Evolutionary conservation across 495 filamentous ascomycete species (phyloP), one percentile per base, ranked within the genome.

Genomic region (Extremus antarcticus): DNA sequence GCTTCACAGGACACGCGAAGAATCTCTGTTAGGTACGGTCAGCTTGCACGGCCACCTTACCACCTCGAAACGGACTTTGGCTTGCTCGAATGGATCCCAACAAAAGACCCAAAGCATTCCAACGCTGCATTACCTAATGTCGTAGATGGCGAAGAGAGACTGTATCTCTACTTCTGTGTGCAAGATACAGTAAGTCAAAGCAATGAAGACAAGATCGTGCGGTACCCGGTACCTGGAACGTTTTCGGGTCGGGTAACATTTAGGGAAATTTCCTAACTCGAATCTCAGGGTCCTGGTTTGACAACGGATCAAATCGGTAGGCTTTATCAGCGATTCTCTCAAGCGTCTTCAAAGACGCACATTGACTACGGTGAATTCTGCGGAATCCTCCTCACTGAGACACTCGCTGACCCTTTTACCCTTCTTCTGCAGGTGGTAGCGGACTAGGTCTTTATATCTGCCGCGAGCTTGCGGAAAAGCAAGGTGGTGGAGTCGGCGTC

Each of bases 321-420:
- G 70, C 65, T 7, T 59, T 70, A 0, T 68, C 72, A 2, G 74
- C 77, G 47, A 76, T 71, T 57, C 78, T 72, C 1, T 70, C 59
- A 62, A 43, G 59, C 59, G n/a, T 43, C 21, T 2, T 46, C 61
- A 1, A 53, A 53, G 23, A 63, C 61, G 1, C 55, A 63, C 43
- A 39, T 57, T 3, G 35, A 43, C 25, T 64, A 64, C 49, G 62
- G 58, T n/a, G n/a, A n/a, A n/a, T n/a, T n/a, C n/a, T n/a, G n/a
- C n/a, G n/a, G n/a, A n/a, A n/a, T n/a, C n/a, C n/a, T n/a, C n/a
- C n/a, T n/a, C n/a, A n/a, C n/a, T n/a, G n/a, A n/a, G n/a, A n/a
- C n/a, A n/a, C n/a, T n/a, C n/a, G n/a, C n/a, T n/a, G n/a, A n/a
- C n/a, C n/a, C n/a, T n/a, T n/a, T n/a, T n/a, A n/a, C n/a, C n/a